Conservation (phyloP, 257 asterid species). For the Leonotis leonurus region DNA sequence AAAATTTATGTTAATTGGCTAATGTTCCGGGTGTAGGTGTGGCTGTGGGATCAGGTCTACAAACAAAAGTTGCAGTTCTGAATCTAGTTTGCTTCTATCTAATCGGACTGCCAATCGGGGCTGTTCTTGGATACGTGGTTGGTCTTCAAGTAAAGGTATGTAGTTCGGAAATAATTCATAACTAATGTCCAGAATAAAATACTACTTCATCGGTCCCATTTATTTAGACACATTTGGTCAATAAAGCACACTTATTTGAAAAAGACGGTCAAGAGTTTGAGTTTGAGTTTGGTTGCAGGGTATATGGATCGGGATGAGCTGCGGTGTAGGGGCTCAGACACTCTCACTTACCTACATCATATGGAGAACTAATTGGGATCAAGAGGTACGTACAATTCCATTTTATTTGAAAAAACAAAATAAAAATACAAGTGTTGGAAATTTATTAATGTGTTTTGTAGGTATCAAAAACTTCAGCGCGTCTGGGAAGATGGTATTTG, state of each 20-base stretch:
- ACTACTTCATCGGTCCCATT: too few relatives aligned
- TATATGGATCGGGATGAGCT: conserved; percentile 55
- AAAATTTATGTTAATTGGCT: background rate
- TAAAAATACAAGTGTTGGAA: too few relatives aligned
- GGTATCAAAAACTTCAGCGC: conserved; percentile 21
- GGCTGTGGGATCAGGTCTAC: conserved; percentile 30
- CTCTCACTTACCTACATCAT: conserved; percentile 40
- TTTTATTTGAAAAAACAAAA: too few relatives aligned
- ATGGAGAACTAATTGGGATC: conserved; percentile 29
- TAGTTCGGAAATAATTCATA: background rate
- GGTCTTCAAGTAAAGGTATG: conserved; percentile 29
- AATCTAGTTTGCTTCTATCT: conserved; percentile 26
- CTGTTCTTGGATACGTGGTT: conserved; percentile 22
- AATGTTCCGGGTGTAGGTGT: conserved; percentile 14
- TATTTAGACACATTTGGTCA: too few relatives aligned
- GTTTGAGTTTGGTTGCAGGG: conserved; percentile 14
- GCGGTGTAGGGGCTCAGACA: conserved; percentile 43
- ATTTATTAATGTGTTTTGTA: background rate
- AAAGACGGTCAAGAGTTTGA: background rate
- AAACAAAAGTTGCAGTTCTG: conserved; percentile 18
- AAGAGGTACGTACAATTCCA: conserved; percentile 18
- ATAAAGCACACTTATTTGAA: too few relatives aligned
- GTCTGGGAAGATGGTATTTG: conserved; percentile 28
- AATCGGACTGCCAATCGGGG: conserved; percentile 33
- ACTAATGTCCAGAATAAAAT: too few relatives aligned